Percentiles rank a stretch among this genome's conserved stretches.
Conservation (phyloP, 2,329 filamentous ascomycete genomes). For the Curvularia verruculosa region DNA sequence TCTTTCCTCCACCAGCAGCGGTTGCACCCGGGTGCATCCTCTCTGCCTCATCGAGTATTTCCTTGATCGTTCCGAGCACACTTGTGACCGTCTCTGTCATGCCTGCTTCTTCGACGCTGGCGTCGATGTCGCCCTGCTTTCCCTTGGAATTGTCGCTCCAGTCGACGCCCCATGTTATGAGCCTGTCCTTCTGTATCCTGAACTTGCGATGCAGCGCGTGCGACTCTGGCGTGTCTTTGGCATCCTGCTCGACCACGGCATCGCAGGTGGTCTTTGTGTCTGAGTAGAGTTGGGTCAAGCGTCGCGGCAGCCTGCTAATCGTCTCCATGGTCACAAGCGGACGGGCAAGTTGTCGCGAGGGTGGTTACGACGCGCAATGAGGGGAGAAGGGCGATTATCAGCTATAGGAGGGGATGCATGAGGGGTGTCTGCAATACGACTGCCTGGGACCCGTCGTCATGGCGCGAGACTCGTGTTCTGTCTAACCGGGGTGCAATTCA, state of each 20-base stretch:
- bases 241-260: slow-evolving; percentile 67
- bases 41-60: slow-evolving; percentile 77
- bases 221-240: slow-evolving; percentile 69
- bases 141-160: slow-evolving; percentile 72
- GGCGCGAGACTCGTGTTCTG: slow-evolving; percentile 24
- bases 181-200: slow-evolving; percentile 78
- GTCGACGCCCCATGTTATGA: slow-evolving; percentile 80
- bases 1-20: slow-evolving; percentile 40
- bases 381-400: slow-evolving; percentile 14
- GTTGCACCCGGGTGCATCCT: slow-evolving; percentile 65
- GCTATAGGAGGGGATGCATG: slow-evolving; percentile 23
- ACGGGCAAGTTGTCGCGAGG: slow-evolving; percentile 6
- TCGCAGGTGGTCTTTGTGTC: slow-evolving; percentile 81
- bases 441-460: slow-evolving; percentile 41
- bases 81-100: slow-evolving; percentile 78
- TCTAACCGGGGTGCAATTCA: slow-evolving; percentile 36
- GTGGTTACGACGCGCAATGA: slow-evolving; percentile 9
- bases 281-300: slow-evolving; percentile 68
- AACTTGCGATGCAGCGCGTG: slow-evolving; percentile 75
- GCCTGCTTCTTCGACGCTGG: slow-evolving; percentile 69
- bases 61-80: slow-evolving; percentile 80
- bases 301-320: slow-evolving; percentile 47
- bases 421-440: slow-evolving; percentile 28
- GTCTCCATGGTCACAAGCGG: slow-evolving; percentile 40
- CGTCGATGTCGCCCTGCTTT: slow-evolving; percentile 72